Base-by-base conservation (phyloP, 495 filamentous ascomycete species). In the Penicillium roqueforti region DNA sequence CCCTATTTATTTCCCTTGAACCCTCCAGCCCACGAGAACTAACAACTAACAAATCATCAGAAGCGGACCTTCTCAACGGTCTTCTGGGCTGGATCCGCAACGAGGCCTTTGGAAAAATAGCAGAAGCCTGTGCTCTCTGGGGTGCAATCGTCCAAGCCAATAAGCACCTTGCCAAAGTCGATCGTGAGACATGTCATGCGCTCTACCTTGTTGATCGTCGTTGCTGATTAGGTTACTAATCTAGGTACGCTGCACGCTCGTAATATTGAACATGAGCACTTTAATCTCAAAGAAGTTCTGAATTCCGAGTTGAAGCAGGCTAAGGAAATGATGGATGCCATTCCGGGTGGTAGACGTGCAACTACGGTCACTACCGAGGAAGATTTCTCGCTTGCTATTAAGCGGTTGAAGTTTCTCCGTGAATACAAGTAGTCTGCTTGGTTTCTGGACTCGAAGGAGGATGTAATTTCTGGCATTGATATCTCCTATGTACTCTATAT, bases 31-130 rank as follows among this genome's bases (percentile, higher is more conserved):
- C n/a, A 16, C 4, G 2, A 26, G 9, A 8, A 4, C 28, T 36
- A 36, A 40, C 16, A 8, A 4, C 28, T 36, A 36, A 40, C 16
- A 40, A 26, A 16, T 4, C 10, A 18, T 11, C 11, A 52, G 50
- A 43, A 1, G 20, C 39, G 4, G 29, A 44, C 7, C 39, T 52
- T 2, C 50, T 52, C 1, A 42, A 43, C 6, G 31, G 50, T 19
- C 22, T 52, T 13, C 19, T 52, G 16, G 50, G 50, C 39, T 52
- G 50, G 50, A n/a, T 41, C 19, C 50, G 50, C 20, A 52, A 52
- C n/a, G 50, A 52, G 0, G 32, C 50, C 14, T 52, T 52, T 26
- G 50, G 39, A 10, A 52, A 32, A 16, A 10, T 44, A 14, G 50
- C 50, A 8, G 50, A 52, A 9, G 28, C 32, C 13, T 52, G 39